Conservation (phyloP, 345 rosid species). For the Syzygium grande region DNA sequence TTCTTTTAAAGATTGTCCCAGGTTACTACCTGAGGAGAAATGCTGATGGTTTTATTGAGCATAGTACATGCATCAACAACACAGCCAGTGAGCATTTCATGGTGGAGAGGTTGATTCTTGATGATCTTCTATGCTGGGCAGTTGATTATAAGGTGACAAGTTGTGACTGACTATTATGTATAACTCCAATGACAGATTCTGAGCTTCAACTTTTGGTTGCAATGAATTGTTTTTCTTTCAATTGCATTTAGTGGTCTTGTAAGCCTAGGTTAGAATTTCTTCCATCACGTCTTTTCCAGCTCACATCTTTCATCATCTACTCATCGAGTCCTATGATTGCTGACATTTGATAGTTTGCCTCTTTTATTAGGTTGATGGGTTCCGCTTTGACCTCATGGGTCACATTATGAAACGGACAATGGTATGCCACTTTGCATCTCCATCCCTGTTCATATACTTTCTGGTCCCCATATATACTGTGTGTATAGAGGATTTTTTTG, state of each 20-base stretch:
- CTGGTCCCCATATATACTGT: background rate
- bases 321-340: background rate
- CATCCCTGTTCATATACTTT: background rate
- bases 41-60: conserved; percentile 69
- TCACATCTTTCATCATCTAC: background rate
- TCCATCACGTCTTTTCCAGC: background rate
- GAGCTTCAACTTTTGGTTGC: background rate
- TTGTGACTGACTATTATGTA: background rate
- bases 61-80: conserved; percentile 87
- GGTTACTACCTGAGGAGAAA: conserved; percentile 95
- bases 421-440: conserved; percentile 35
- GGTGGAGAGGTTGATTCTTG: conserved; percentile 80
- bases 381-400: conserved; percentile 97
- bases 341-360: background rate
- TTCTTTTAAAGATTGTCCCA: conserved; percentile 72
- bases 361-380: conserved; percentile 80
- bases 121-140: conserved; percentile 83
- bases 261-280: background rate
- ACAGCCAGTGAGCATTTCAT: conserved; percentile 98
- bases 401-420: conserved; percentile 86
- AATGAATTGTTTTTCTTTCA: background rate
- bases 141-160: conserved; percentile 71
- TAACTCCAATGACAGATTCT: background rate
- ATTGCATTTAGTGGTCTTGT: background rate
- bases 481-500: background rate